Base-by-base conservation (phyloP, 2,329 filamentous ascomycete genomes). In the Epichloe brachyelytri region DNA sequence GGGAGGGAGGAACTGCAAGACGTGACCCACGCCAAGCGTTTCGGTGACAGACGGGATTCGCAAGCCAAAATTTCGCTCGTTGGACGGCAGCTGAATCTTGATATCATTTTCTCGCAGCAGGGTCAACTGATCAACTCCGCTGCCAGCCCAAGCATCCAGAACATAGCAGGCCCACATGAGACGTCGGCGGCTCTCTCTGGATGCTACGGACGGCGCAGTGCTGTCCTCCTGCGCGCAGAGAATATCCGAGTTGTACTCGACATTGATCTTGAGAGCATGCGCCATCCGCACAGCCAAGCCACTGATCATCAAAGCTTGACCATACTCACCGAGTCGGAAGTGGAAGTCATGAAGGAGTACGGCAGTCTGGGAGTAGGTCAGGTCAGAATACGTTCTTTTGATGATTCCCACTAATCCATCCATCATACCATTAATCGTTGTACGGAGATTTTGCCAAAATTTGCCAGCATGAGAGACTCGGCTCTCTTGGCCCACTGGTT, bases 111-210 rank as follows among this genome's bases (percentile, higher is more conserved):
- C 67, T 6, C 65, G 66, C 14, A 69, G 60, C 22, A 69, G 59
- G 1, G 67, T 68, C 15, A 69, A 54, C 51, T 69, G 67, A 49
- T 70, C 67, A 37, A 65, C 62, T 43, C 67, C 67, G 46, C 63
- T 68, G 20, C 67, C 66, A 2, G 67, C 66, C 65, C 67, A 69
- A 3, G 67, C 66, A 52, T 70, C 68, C 17, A 70, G 60, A 14
- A 69, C 65, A 46, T 70, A 70, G 53, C 67, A 70, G 10, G 68
- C 67, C 68, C 68, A 70, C 68, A 70, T 70, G 8, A 70, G 62
- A 12, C 68, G 63, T 12, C 68, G 58, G 1, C 67, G 65, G 20
- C 66, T 66, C 53, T 70, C 68, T 19, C 67, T 61, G 43, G 67
- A 61, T 5, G 68, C 66, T 0, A 68, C 64, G 0, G 67, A 68